Evolutionary conservation across 441 rosid species (phyloP).

Genomic region (Gossypium davidsonii): DNA sequence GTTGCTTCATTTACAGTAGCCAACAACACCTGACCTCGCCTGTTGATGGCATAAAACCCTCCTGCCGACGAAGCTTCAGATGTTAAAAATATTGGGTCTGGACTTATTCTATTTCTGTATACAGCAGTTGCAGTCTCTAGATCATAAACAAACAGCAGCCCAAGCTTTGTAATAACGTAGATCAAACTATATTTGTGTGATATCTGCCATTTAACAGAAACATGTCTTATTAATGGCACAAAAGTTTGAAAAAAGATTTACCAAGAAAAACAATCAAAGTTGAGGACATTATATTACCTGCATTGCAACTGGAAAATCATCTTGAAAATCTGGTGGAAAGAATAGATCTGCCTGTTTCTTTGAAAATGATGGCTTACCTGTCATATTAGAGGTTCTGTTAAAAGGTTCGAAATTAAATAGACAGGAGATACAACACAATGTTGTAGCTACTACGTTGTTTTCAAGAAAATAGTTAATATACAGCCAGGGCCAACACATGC

Average conservation of each 20-base stretch:
- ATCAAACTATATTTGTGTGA: constrained; percentile 91
- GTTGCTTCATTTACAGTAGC: constrained; percentile 96
- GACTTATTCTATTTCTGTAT: constrained; percentile 94
- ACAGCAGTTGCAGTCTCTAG: constrained; percentile 98
- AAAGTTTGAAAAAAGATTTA: background rate
- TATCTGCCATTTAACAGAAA: constrained; percentile 59
- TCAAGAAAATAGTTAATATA: background rate
- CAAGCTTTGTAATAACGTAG: constrained; percentile 94
- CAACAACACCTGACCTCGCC: constrained; percentile 94
- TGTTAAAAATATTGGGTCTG: constrained; percentile 98
- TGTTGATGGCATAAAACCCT: constrained; percentile 93
- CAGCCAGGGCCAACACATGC: background rate
- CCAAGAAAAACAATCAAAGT: constrained; percentile 4
- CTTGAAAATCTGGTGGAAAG: constrained; percentile 99
- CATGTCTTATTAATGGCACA: constrained; percentile 16
- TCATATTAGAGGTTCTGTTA: constrained; percentile 13
- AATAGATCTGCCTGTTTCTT: constrained; percentile 98
- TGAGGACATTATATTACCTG: constrained; percentile 51
- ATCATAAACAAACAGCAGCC: constrained; percentile 96
- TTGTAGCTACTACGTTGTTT: background rate
- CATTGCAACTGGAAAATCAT: constrained; percentile 99
- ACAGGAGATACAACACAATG: background rate
- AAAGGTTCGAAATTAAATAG: background rate
- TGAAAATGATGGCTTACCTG: constrained; percentile 89
- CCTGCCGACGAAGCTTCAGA: constrained; percentile 87